Percentiles rank a stretch among this genome's conserved stretches.
Conservation (phyloP, 768 basidiomycete genomes). For the Hygrophorus pudorinus region DNA sequence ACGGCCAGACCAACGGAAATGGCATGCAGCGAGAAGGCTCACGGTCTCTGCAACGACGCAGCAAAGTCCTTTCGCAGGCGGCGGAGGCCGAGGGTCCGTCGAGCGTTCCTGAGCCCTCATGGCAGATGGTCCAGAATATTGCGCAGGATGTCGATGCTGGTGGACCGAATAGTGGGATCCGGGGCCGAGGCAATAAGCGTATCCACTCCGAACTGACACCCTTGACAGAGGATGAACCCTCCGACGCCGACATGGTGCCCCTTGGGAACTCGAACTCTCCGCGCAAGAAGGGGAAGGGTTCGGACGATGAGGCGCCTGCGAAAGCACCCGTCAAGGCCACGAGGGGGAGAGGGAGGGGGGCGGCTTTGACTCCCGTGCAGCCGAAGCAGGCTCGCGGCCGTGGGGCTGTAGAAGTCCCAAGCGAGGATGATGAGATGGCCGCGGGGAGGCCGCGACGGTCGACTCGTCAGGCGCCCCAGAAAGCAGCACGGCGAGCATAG, state of each 20-base stretch:
- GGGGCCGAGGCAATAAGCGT: constrained; percentile 30
- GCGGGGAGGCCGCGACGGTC: constrained; percentile 8
- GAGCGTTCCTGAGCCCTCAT: constrained; percentile 38
- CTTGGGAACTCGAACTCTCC: neutral
- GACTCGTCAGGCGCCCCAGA: too few relatives aligned
- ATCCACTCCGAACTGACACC: constrained; percentile 33
- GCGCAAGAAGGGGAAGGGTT: constrained; percentile 6
- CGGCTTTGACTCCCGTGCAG: neutral
- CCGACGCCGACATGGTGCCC: constrained; percentile 4
- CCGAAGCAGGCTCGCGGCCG: neutral
- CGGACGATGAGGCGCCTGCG: neutral
- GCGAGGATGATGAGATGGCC: constrained; percentile 8
- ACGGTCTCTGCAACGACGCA: constrained; percentile 36
- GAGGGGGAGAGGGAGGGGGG: neutral
- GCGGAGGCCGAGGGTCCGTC: constrained; percentile 31
- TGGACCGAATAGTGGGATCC: too few relatives aligned
- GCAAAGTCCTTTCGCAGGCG: constrained; percentile 36
- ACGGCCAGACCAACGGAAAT: constrained; percentile 12
- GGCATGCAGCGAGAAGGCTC: constrained; percentile 17
- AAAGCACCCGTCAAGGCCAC: neutral
- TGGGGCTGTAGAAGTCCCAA: neutral
- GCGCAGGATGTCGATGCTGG: constrained; percentile 23
- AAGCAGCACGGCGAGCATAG: too few relatives aligned
- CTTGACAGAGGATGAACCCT: constrained; percentile 27
- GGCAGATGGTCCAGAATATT: constrained; percentile 42